Evolutionary conservation across 2,329 filamentous ascomycete genomes (phyloP), one percentile per base, ranked within the genome.

Genomic region (Mycogone perniciosa): DNA sequence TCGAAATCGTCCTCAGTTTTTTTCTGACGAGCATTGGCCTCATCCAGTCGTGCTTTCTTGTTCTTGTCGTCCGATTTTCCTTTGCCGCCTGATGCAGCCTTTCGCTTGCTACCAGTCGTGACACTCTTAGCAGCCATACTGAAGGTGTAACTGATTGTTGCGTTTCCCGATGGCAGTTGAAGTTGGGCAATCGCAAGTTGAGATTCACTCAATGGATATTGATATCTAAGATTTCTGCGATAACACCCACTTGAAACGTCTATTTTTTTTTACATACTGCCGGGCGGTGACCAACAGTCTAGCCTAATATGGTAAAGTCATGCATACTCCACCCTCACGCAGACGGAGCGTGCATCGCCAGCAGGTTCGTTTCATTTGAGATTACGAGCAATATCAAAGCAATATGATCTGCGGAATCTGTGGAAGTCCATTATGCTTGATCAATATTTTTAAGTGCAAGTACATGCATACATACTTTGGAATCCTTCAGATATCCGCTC

Each of bases 101-200:
- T 85, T 57, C 82, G 72, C 69, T 85, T 85, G 54, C 68, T 74
- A 46, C 76, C 76, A 34, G 67, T 65, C 42, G 68, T 67, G 48
- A 71, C 67, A 52, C 64, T 62, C 62, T 76, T 80, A 9, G 71
- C 71, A 33, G 75, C 75, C 77, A 81, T 80, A 53, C 38, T 49
- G 29, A 13, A 29, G 41, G 20, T 20, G 20, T 31, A 44, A 35
- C 9, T 40, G 54, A 65, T 61, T 44, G 48, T 45, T 44, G 49
- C 39, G 46, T 44, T 51, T 43, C 29, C 46, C 38, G 43, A 49
- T 40, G 13, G 38, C 40, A 44, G 38, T 48, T 13, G 26, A 20
- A 31, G 5, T 34, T 30, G 30, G 45, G 26, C 26, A 9, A 37
- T 38, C 26, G 27, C n/a, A 46, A 37, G 33, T 47, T 20, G 30